Evolutionary conservation across 208 protist genomes (phyloP).

Genomic region (Trypanosoma mega): DNA sequence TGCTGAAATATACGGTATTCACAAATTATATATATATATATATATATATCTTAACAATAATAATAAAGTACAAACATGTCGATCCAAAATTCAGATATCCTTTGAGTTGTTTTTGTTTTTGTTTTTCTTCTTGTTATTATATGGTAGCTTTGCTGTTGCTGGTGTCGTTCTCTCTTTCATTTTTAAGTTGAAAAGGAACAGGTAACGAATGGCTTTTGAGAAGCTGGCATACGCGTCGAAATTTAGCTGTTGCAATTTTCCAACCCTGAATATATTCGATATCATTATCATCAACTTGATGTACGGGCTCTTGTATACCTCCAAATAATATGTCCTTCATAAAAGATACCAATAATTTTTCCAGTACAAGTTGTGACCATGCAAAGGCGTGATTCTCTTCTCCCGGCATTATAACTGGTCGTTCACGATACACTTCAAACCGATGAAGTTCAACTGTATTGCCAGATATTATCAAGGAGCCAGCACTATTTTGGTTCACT

Average conservation of each 20-base stretch:
- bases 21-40: too few species aligned
- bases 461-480: constrained; percentile 40
- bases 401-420: constrained; percentile 65
- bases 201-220: constrained; percentile 52
- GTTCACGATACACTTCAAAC: constrained; percentile 38
- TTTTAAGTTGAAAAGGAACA: constrained; percentile 34
- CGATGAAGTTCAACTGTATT: constrained; percentile 52
- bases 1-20: too few species aligned
- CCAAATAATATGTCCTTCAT: constrained; percentile 58
- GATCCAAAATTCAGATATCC: too few species aligned
- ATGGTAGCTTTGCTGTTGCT: too few species aligned
- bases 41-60: too few species aligned
- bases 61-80: too few species aligned
- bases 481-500: constrained; percentile 77
- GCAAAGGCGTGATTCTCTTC: constrained; percentile 68
- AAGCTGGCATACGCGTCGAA: constrained; percentile 69
- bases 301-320: constrained; percentile 4
- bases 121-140: too few species aligned
- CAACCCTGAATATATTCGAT: constrained; percentile 29
- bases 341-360: constrained; percentile 42
- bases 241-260: constrained; percentile 35
- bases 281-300: constrained; percentile 32
- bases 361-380: constrained; percentile 72
- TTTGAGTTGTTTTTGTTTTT: too few species aligned
- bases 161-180: too few species aligned